Conservation (phyloP, 768 basidiomycete genomes). For the Solioccasus polychromus region DNA sequence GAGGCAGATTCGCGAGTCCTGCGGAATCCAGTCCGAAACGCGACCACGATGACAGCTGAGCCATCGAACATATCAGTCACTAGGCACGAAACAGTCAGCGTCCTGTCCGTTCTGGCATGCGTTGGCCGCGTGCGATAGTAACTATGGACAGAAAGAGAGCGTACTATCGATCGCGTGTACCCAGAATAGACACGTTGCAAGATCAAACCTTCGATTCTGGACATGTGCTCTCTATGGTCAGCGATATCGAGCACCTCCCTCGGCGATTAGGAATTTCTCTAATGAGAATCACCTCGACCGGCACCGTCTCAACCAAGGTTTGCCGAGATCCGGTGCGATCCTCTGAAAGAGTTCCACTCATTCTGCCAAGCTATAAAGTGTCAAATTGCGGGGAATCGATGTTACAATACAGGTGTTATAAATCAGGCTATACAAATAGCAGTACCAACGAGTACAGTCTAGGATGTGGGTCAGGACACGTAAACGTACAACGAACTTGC, state of each 20-base stretch:
- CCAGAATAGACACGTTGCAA: conserved; percentile 21
- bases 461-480: conserved; percentile 8
- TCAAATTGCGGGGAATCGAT: neutral
- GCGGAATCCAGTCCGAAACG: conserved; percentile 28
- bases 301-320: neutral
- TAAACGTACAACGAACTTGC: conserved; percentile 14
- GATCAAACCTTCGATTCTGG: conserved; percentile 13
- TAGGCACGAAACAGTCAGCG: conserved; percentile 15
- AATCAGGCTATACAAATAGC: conserved; percentile 9
- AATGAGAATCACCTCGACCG: conserved; percentile 1
- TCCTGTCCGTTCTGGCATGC: conserved; percentile 24
- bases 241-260: neutral
- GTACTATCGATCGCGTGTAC: conserved; percentile 9
- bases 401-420: conserved; percentile 18
- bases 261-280: conserved; percentile 2
- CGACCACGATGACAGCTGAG: conserved; percentile 19
- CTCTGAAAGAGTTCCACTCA: too few species aligned
- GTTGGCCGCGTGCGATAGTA: conserved; percentile 22
- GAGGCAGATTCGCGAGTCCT: conserved; percentile 21
- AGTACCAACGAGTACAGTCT: conserved; percentile 3
- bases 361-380: too few species aligned
- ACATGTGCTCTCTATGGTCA: conserved; percentile 13
- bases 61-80: conserved; percentile 18
- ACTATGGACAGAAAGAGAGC: conserved; percentile 4
- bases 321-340: neutral